Evolutionary conservation across 106 monocot genomes (phyloP).

Genomic region (Ottelia alismoides): DNA sequence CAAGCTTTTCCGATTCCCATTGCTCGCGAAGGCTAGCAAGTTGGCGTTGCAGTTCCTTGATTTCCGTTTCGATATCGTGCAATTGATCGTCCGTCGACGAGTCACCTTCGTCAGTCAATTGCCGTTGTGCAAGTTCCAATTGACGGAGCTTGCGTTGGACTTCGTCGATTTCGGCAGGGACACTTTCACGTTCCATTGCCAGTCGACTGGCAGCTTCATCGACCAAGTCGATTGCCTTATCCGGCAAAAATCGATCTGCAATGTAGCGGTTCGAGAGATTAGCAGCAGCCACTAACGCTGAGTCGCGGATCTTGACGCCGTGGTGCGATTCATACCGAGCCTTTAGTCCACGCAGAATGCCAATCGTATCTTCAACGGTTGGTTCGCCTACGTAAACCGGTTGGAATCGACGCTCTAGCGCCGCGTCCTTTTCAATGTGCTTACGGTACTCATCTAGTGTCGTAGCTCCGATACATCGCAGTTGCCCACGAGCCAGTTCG

Average conservation of each 20-base stretch:
- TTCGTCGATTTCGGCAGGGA: constrained; percentile 54
- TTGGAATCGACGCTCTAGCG: constrained; percentile 7
- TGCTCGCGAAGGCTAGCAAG: too few species aligned
- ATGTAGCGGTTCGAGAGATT: constrained; percentile 6
- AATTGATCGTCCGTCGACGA: too few species aligned
- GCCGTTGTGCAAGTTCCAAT: constrained; percentile 35
- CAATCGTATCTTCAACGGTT: constrained; percentile 12
- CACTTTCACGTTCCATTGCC: constrained; percentile 54
- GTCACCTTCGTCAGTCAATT: too few species aligned
- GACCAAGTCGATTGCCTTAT: constrained; percentile 81
- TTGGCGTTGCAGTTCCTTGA: too few species aligned
- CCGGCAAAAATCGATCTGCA: constrained; percentile 78
- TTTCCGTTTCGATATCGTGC: too few species aligned
- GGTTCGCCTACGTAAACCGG: constrained; percentile 39
- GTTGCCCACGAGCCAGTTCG: constrained; percentile 43
- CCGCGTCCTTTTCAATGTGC: constrained; percentile 42
- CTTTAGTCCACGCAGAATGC: constrained; percentile 6
- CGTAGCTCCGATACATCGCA: too few species aligned
- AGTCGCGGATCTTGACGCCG: constrained; percentile 5
- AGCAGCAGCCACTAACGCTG: constrained; percentile 3
- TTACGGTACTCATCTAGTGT: too few species aligned
- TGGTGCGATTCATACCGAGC: constrained; percentile 5
- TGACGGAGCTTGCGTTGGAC: constrained; percentile 59
- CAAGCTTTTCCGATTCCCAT: too few species aligned
- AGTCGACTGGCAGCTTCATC: constrained; percentile 85